Evolutionary conservation across 2,329 filamentous ascomycete species (phyloP), one percentile per base, ranked within the genome.

Genomic region (Davidsoniella australis): DNA sequence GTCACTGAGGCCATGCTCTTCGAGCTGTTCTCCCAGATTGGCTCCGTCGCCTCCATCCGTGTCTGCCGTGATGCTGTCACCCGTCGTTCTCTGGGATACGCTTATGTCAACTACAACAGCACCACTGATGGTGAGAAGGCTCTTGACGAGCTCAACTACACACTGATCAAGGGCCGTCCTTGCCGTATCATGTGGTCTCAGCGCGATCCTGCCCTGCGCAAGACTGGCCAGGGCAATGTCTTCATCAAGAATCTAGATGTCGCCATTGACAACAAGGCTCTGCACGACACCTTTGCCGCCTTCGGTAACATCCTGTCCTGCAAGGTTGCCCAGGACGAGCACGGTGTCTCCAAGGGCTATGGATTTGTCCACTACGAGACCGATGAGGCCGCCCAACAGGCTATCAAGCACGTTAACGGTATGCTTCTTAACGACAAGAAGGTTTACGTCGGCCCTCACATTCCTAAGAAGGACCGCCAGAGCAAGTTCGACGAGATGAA

Each of bases 401-500:
- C 91, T 62, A 98, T 98, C 76, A 96, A 96, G 78, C 88, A 94
- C 63, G 91, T 98, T 63, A 98, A 98, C 67, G 91, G 91, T 66
- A 98, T 98, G 91, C 74, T 98, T 66, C 70, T 98, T 64, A 98
- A 98, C 72, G 91, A 98, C 78, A 98, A 98, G 82, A 98, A 98
- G 78, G 91, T 98, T 56, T 98, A 93, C 60, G 91, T 98, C 59
- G 91, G 91, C 56, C 89, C 95, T 70, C 91, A 98, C 71, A 96
- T 98, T 62, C 88, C 91, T 66, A 96, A 96, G 83, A 96, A 96
- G 78, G 91, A 98, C 64, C 89, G 91, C 61, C 91, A 96, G 78
- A 94, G 86, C 85, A 98, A 98, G 73, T 96, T 96, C 60, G 91
- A 98, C 73, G 91, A 98, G 76, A 98, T 98, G 89, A 98, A 98